Percentiles rank a stretch among this genome's conserved stretches.
These are phyloP conservation scores for Penicillium manginii DNA, from an alignment of 495 filamentous ascomycete genomes.

Conservation along the genomic window DNA sequence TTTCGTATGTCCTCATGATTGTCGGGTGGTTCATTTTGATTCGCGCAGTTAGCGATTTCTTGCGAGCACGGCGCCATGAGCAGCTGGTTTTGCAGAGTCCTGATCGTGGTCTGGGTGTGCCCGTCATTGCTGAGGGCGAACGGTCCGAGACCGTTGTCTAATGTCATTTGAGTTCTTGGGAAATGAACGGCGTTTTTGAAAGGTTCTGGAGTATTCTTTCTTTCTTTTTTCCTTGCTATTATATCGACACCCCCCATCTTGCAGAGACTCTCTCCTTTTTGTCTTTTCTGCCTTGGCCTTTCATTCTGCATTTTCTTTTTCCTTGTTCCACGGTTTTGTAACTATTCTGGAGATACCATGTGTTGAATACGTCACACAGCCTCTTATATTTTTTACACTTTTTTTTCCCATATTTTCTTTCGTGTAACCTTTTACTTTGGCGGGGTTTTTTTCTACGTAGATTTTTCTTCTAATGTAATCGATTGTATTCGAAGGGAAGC, in stretches of 20 bases:
- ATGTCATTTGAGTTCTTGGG: conserved; percentile 19
- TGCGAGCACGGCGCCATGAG: conserved; percentile 86
- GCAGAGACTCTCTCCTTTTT: conserved; percentile 19
- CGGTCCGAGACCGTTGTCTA: conserved; percentile 80
- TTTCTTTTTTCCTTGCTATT: conserved; percentile 17
- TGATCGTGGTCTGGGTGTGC: conserved; percentile 81
- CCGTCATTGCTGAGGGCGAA: conserved; percentile 89
- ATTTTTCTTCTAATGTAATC: conserved; percentile 15
- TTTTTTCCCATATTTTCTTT: not conserved
- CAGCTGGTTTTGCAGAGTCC: conserved; percentile 92
- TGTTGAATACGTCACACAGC: conserved; percentile 26
- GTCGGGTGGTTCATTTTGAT: conserved; percentile 98
- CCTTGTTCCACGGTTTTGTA: conserved; percentile 24
- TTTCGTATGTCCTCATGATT: conserved; percentile 95
- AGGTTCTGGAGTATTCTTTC: conserved; percentile 17
- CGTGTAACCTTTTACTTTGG: not conserved
- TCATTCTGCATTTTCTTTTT: conserved; percentile 22
- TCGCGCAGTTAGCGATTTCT: conserved; percentile 82
- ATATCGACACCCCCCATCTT: conserved; percentile 23
- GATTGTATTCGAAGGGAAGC: conserved; percentile 5
- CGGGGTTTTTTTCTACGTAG: not conserved
- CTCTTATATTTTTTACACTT: conserved; percentile 11
- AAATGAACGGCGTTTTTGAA: conserved; percentile 15
- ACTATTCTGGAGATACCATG: conserved; percentile 41
- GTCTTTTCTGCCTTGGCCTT: conserved; percentile 16